Base-by-base conservation (phyloP, 2,329 filamentous ascomycete species). In the Colletotrichum cereale region DNA sequence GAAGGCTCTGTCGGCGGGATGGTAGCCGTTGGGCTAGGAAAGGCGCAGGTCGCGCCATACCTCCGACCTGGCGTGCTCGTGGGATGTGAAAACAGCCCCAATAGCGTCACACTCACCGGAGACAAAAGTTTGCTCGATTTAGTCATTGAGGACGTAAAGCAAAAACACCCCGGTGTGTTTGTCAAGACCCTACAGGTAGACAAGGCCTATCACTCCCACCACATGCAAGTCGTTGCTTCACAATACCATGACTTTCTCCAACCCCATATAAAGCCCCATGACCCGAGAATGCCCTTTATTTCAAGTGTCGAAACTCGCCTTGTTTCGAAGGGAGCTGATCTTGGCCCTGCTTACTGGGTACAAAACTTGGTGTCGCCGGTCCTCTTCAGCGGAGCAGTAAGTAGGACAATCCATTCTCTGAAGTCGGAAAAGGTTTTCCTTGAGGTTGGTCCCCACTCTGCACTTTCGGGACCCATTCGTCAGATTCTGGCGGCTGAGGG, bases 141-240 rank as follows among this genome's bases (percentile, higher is more conserved):
- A 0, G 75, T 77, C 1, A 68, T 82, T 7, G 71, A 73, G 0
- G 71, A 68, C 0, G 75, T 84, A 44, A 76, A 81, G 63, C 34
- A 26, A 6, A 71, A 65, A 1, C 62, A 75, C 8, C 78, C 80
- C 0, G 78, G 77, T 14, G 77, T 77, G 0, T 75, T 81, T 24
- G 77, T 78, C 1, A 76, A 80, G 3, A 55, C 75, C 16, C 73
- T 85, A 4, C 80, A 80, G 34, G 80, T 83, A 1, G 78, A 82
- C n/a, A 81, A 77, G 72, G 83, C 83, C 0, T 85, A 84, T 65
- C 83, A 85, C 75, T 85, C 83, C 4, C 65, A 67, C 14, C 70
- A 71, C 56, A 74, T 74, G 73, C 34, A 62, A 38, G 62, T 38
- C 2, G 48, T 72, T 38, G 62, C 24, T 50, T 53, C 31, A 26